These are phyloP conservation scores for Fusarium anthophilum DNA, from an alignment of 2,329 filamentous ascomycete species.

Conservation along the genomic window DNA sequence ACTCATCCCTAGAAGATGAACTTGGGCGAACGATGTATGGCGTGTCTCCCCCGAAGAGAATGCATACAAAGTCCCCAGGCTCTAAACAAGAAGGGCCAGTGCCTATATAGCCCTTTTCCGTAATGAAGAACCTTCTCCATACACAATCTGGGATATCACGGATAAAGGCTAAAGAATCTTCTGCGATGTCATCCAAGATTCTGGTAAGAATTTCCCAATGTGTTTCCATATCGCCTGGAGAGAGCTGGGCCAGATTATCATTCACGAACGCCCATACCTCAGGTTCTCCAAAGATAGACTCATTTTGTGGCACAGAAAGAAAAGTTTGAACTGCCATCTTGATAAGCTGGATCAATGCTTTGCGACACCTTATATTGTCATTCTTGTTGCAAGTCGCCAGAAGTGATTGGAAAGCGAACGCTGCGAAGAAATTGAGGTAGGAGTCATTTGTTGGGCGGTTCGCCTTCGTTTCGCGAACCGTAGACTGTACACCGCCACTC, in stretches of 20 bases:
- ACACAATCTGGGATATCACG: no score
- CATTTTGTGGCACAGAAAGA: background rate
- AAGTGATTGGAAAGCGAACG: no score
- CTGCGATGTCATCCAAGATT: fast-evolving
- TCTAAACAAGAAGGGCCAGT: background rate
- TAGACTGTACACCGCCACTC: no score
- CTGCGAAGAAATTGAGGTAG: fast-evolving
- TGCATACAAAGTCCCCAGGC: background rate
- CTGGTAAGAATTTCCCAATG: fast-evolving
- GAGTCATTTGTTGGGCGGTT: fast-evolving
- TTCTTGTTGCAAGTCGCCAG: no score
- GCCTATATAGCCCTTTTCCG: background rate
- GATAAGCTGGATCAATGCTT: background rate
- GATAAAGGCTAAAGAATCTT: fast-evolving
- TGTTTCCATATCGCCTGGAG: fast-evolving
- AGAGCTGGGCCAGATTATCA: fast-evolving
- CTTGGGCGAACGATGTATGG: fast-evolving
- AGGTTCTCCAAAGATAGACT: background rate
- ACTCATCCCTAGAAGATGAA: fast-evolving
- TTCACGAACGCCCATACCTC: background rate
- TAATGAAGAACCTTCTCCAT: background rate
- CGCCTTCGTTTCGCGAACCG: no score
- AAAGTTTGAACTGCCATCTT: fast-evolving
- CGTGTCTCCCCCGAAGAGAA: background rate
- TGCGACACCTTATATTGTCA: no score